Percentiles rank a stretch among this genome's conserved stretches.
Evolutionary conservation across 805 yeast genomes (phyloP).

Genomic region (Diddensiella transvaalensis): DNA sequence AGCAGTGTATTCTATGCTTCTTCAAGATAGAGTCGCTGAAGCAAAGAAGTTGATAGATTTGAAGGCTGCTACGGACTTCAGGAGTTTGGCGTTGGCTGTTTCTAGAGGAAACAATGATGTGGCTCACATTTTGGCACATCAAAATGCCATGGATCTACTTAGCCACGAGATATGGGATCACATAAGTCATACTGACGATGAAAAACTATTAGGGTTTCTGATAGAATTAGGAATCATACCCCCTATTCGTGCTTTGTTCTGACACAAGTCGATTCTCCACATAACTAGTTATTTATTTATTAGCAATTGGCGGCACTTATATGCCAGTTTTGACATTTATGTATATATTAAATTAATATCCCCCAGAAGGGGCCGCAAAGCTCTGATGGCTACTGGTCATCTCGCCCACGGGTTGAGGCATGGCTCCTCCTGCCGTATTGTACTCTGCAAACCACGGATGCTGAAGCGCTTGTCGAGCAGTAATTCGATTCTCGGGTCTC

Average conservation of each 20-base stretch:
- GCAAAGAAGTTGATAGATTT: neutral
- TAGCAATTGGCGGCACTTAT: too few relatives aligned
- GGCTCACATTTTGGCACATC: neutral
- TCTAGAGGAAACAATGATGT: neutral
- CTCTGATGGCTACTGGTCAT: neutral
- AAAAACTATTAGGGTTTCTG: neutral
- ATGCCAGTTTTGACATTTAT: too few relatives aligned
- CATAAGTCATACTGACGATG: neutral
- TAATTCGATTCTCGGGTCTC: constrained; percentile 50
- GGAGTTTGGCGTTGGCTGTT: neutral
- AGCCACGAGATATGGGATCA: neutral
- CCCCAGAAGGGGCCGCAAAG: neutral
- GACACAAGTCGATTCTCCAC: neutral
- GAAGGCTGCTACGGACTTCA: neutral
- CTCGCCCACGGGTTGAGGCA: neutral
- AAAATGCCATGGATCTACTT: neutral
- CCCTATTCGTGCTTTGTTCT: neutral
- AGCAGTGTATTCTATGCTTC: neutral
- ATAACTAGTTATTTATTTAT: too few relatives aligned
- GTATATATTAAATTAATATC: neutral
- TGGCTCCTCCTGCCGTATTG: constrained; percentile 28
- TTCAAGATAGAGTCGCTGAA: neutral
- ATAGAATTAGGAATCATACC: neutral
- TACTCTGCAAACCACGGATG: constrained; percentile 83
- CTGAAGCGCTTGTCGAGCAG: constrained; percentile 51